phyloP scores from a whole-genome alignment of 2,329 filamentous ascomycete genomes.

The Talaromyces sp. region DNA sequence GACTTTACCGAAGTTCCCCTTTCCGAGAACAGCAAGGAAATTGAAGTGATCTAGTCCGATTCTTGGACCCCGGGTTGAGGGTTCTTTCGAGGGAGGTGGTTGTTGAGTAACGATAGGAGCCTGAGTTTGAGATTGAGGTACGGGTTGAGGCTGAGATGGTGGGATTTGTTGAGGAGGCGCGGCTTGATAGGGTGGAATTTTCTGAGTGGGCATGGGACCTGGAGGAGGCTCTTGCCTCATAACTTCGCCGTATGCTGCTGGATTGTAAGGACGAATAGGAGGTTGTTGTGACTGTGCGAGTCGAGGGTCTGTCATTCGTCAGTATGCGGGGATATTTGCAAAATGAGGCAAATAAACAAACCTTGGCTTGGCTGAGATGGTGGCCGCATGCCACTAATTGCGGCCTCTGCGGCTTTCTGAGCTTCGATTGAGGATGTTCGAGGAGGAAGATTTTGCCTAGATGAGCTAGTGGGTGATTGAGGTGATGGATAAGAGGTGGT shows the following conservation, averaged over 20 bases:
- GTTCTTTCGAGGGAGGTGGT: conserved; percentile 24
- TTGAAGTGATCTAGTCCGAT: conserved; percentile 99
- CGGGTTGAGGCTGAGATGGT: conserved; percentile 25
- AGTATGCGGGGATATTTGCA: conserved; percentile 34
- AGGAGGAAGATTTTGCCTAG: conserved; percentile 46
- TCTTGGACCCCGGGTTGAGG: conserved; percentile 50
- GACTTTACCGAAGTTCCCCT: conserved; percentile 99
- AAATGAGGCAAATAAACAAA: conserved; percentile 24
- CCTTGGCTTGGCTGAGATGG: conserved; percentile 41
- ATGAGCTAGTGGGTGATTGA: conserved; percentile 43
- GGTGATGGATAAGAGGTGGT: conserved; percentile 42
- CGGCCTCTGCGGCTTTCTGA: conserved; percentile 49
- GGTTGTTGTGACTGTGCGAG: conserved; percentile 42
- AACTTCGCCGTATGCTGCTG: conserved; percentile 40
- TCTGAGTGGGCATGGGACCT: conserved; percentile 28
- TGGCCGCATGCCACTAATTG: conserved; percentile 45
- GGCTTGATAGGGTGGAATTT: conserved; percentile 18
- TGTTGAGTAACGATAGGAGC: conserved; percentile 18
- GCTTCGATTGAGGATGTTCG: conserved; percentile 52
- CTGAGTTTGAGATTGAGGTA: conserved; percentile 20
- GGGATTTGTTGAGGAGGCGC: conserved; percentile 15
- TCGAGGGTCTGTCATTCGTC: conserved; percentile 13
- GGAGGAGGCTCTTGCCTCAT: conserved; percentile 27
- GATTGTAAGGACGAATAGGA: conserved; percentile 46
- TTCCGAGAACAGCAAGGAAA: conserved; percentile 94